These are phyloP conservation scores for Podaxis sp. DNA, from an alignment of 768 basidiomycete species.

Conservation along the genomic window DNA sequence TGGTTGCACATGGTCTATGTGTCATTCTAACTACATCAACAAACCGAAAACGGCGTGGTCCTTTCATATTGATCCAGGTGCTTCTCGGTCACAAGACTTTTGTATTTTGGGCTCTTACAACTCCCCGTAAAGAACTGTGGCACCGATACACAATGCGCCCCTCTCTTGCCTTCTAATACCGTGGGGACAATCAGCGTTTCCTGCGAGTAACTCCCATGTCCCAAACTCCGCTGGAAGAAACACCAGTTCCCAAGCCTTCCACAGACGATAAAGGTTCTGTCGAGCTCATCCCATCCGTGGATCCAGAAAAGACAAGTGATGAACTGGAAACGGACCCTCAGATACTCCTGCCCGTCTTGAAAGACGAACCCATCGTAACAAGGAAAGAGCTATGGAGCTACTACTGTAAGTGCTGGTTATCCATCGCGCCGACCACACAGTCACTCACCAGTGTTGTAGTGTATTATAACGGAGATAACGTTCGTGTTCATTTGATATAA, in stretches of 20 bases:
- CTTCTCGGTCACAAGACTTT: conserved; percentile 13
- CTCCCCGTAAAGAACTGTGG: not conserved
- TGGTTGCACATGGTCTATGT: not conserved
- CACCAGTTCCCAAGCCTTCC: not conserved
- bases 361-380: conserved; percentile 69
- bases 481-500: conserved; percentile 26
- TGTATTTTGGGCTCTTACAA: not conserved
- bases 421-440: not conserved
- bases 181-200: not conserved
- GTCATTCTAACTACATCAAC: not conserved
- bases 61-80: not conserved
- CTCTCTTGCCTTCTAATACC: conserved; percentile 7
- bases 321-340: not conserved
- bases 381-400: conserved; percentile 79
- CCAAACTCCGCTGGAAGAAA: not conserved
- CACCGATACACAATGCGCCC: not conserved
- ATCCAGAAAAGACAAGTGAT: not conserved
- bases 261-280: conserved; percentile 10
- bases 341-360: conserved; percentile 10
- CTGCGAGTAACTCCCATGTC: conserved; percentile 5
- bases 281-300: not conserved
- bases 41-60: conserved; percentile 2
- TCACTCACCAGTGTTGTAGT: conserved; percentile 40
- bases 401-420: conserved; percentile 50
- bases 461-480: conserved; percentile 82